Conservation (phyloP, 108 stramenopile species). For the Nannochloropsis gaditana region DNA sequence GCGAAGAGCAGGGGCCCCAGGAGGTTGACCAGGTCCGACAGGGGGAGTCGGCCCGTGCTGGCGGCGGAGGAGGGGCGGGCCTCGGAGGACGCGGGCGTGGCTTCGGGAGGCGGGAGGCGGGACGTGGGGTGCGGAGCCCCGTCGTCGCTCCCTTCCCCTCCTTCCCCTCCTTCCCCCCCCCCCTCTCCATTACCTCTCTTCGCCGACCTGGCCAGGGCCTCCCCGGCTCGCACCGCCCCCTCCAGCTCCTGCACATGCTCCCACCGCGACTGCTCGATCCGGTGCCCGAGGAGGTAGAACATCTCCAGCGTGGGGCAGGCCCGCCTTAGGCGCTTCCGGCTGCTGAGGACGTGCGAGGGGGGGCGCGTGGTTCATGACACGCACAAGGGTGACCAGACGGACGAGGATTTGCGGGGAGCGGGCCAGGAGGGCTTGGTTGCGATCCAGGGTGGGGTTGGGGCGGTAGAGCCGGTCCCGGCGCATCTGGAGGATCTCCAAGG, state of each 20-base stretch:
- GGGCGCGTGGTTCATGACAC: slow-evolving; percentile 71
- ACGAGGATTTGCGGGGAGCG: slow-evolving; percentile 58
- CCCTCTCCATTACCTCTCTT: background rate
- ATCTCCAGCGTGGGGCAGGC: slow-evolving; percentile 45
- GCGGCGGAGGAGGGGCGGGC: no score
- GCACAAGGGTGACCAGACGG: slow-evolving; percentile 62
- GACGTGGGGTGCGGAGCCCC: background rate
- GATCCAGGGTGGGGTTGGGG: slow-evolving; percentile 58
- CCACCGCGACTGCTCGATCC: slow-evolving; percentile 57
- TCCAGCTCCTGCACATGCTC: background rate
- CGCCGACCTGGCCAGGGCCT: background rate
- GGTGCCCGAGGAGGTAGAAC: slow-evolving; percentile 57
- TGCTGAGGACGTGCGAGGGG: slow-evolving; percentile 50
- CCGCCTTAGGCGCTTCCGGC: background rate
- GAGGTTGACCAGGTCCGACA: background rate
- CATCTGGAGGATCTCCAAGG: slow-evolving; percentile 67
- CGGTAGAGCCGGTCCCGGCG: slow-evolving; percentile 65
- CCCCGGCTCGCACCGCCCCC: background rate
- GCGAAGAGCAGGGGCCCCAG: background rate
- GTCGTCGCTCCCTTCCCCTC: background rate
- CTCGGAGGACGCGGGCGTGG: no score
- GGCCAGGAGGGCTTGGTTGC: slow-evolving; percentile 69
- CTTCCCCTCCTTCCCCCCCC: background rate
- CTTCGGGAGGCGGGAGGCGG: no score
- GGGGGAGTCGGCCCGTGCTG: background rate